A percentile compares a stretch with the other conserved stretches of the same genome.
Conservation (phyloP, 352 stramenopile genomes). For the Globisporangium cederbergense region DNA sequence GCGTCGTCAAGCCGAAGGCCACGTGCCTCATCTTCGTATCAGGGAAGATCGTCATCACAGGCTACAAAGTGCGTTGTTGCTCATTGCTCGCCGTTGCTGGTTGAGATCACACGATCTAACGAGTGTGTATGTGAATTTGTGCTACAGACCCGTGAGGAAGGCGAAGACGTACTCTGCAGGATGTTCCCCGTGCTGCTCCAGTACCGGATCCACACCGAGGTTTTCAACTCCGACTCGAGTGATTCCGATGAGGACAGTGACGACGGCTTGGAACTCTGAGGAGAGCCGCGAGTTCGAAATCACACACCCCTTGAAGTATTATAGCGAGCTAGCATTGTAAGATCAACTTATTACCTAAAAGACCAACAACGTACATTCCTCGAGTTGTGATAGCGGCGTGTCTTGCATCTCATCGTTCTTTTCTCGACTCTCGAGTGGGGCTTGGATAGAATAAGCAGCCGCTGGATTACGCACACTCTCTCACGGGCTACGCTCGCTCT, state of each 20-base stretch:
- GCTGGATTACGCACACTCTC: too few species aligned
- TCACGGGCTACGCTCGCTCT: neutral
- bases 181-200: constrained; percentile 31
- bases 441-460: neutral
- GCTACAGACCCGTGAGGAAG: constrained; percentile 19
- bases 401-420: neutral
- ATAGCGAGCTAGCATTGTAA: neutral
- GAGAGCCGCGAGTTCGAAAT: neutral
- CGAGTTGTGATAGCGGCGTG: neutral
- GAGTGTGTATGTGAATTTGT: neutral
- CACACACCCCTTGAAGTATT: neutral
- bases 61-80: constrained; percentile 63
- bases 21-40: constrained; percentile 61
- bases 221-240: constrained; percentile 10
- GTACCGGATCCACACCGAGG: constrained; percentile 17
- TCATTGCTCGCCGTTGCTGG: neutral
- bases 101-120: neutral
- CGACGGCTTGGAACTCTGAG: constrained; percentile 4
- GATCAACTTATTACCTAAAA: neutral
- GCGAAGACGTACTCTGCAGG: constrained; percentile 26
- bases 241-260: constrained; percentile 12
- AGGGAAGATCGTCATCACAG: constrained; percentile 84
- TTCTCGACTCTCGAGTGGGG: neutral
- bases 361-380: constrained; percentile 4
- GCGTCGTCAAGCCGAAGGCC: constrained; percentile 90